A percentile compares a stretch with the other conserved stretches of the same genome.
phyloP scores from a whole-genome alignment of 176 grass and related monocot genomes.

The Tillandsia fasciculata region DNA sequence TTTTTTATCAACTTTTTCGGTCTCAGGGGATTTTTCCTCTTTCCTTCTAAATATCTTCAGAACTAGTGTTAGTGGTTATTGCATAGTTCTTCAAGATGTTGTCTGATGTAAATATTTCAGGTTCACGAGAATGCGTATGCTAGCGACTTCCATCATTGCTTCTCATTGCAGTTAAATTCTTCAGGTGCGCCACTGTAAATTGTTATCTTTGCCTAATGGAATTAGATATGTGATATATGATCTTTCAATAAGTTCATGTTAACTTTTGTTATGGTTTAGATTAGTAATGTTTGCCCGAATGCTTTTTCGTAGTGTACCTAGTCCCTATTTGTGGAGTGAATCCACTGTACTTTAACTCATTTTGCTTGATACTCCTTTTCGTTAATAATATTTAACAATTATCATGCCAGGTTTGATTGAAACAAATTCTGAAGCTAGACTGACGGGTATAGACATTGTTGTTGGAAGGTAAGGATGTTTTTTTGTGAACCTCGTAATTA shows the following conservation, averaged over 20 bases:
- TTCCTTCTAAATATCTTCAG: background rate
- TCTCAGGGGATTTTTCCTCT: background rate
- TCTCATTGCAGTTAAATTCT: conserved; percentile 52
- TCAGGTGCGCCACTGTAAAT: conserved; percentile 32
- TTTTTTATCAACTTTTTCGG: background rate
- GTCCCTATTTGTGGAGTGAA: background rate
- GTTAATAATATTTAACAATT: conserved; percentile 18
- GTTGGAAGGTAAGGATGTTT: conserved; percentile 58
- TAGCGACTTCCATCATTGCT: conserved; percentile 95
- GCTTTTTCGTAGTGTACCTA: conserved; percentile 1
- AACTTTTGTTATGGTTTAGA: background rate
- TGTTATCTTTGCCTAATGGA: background rate
- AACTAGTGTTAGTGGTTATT: background rate
- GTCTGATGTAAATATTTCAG: conserved; percentile 29
- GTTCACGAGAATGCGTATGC: conserved; percentile 94
- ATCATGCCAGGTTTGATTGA: conserved; percentile 43
- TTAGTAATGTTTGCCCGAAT: background rate
- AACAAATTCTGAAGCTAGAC: conserved; percentile 39
- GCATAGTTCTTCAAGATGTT: background rate
- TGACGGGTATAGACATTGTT: conserved; percentile 64
- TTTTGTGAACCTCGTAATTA: conserved; percentile 17
- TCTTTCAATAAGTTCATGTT: too few species aligned
- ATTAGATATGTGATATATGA: background rate
- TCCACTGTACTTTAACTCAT: background rate
- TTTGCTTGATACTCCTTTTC: background rate